Evolutionary conservation across 176 grass and related monocot species (phyloP).

Genomic region (Ensete glaucum): DNA sequence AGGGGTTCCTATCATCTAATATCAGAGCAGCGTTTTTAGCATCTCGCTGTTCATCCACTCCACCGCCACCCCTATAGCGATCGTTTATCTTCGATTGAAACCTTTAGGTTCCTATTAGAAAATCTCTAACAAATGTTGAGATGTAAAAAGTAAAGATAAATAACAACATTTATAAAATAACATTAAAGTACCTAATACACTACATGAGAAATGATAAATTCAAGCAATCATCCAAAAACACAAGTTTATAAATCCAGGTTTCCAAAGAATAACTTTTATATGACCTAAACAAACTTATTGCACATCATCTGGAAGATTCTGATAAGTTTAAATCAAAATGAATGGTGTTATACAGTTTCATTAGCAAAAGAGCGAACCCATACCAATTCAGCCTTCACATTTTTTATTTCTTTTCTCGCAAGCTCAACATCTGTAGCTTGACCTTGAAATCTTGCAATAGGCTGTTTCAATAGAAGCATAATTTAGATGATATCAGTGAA

Average conservation of each 20-base stretch:
- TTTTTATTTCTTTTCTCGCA: slow-evolving; percentile 88
- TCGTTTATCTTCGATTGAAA: too few species aligned
- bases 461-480: slow-evolving; percentile 47
- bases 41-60: too few species aligned
- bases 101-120: too few species aligned
- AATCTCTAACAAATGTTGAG: too few species aligned
- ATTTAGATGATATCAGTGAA: neutral
- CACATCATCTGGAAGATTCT: neutral
- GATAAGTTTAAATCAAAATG: neutral
- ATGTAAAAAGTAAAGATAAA: too few species aligned
- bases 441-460: slow-evolving; percentile 77
- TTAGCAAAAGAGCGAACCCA: neutral
- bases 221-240: neutral
- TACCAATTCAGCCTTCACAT: slow-evolving; percentile 96
- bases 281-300: neutral
- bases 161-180: too few species aligned
- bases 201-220: neutral
- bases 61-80: too few species aligned
- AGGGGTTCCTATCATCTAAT: too few species aligned
- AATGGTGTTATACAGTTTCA: neutral
- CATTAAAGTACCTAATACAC: too few species aligned
- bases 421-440: slow-evolving; percentile 67
- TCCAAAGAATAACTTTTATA: neutral
- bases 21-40: too few species aligned
- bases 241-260: neutral